phyloP scores from a whole-genome alignment of 768 basidiomycete genomes.

The Xerocomellus chrysenteron region DNA sequence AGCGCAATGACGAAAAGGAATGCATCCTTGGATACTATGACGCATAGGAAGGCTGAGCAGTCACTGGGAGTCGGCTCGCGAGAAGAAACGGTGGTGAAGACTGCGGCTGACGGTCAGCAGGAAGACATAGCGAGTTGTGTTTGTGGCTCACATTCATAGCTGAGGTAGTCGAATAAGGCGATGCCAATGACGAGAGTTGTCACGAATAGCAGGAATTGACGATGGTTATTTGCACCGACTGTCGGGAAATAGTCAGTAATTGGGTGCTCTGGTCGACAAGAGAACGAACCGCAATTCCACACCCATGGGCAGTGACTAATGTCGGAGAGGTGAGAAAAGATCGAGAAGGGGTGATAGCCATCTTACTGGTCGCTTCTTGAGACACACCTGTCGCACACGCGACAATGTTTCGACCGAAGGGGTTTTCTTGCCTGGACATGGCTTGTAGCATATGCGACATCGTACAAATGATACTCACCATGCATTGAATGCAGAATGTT shows the following conservation, averaged over 20 bases:
- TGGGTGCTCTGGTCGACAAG: neutral
- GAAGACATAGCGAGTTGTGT: neutral
- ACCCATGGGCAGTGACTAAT: slow-evolving; percentile 96
- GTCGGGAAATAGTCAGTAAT: slow-evolving; percentile 7
- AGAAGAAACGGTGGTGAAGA: slow-evolving; percentile 47
- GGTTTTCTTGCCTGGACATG: slow-evolving; percentile 73
- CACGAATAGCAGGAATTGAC: slow-evolving; percentile 95
- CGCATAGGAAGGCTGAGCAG: slow-evolving; percentile 53
- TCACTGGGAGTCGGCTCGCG: slow-evolving; percentile 7
- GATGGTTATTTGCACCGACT: slow-evolving; percentile 94
- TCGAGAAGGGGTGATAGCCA: neutral
- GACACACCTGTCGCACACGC: slow-evolving; percentile 86
- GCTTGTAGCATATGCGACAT: neutral
- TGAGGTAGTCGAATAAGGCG: slow-evolving; percentile 76
- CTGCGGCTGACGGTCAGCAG: slow-evolving; percentile 34
- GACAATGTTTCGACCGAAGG: slow-evolving; percentile 92
- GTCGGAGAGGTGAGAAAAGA: slow-evolving; percentile 1
- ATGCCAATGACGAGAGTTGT: slow-evolving; percentile 82
- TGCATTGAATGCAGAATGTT: slow-evolving; percentile 94
- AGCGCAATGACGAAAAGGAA: slow-evolving; percentile 79
- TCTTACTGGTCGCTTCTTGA: slow-evolving; percentile 92
- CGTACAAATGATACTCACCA: slow-evolving; percentile 49
- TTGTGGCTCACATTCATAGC: slow-evolving; percentile 67
- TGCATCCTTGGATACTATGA: slow-evolving; percentile 66
- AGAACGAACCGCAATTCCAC: slow-evolving; percentile 88